Evolutionary conservation across 768 basidiomycete genomes (phyloP).

Genomic region (Panus rudis): DNA sequence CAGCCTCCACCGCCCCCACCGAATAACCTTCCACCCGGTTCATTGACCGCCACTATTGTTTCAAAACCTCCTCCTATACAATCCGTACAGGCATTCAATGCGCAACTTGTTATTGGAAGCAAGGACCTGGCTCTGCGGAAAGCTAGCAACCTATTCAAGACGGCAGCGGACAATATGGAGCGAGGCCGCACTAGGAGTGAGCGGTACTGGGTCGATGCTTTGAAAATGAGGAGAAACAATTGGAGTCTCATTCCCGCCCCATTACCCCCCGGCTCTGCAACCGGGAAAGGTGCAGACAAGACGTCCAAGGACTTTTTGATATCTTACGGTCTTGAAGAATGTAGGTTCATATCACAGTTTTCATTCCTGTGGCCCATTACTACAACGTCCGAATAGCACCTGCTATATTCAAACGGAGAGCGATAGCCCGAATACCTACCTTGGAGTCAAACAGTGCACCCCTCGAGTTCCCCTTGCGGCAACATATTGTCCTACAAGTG

Average conservation of each 20-base stretch:
- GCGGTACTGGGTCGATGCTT: conserved; percentile 76
- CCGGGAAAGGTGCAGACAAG: conserved; percentile 72
- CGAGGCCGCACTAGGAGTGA: conserved; percentile 53
- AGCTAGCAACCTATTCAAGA: conserved; percentile 63
- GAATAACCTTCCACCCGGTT: conserved; percentile 12
- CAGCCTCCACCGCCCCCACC: conserved; percentile 10
- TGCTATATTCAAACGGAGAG: conserved; percentile 53
- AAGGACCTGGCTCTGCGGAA: conserved; percentile 77
- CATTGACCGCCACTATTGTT: conserved; percentile 56
- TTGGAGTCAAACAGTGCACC: conserved; percentile 33
- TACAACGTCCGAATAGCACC: conserved; percentile 42
- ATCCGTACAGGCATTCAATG: conserved; percentile 24
- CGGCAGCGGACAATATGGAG: conserved; percentile 65
- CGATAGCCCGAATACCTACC: conserved; percentile 61
- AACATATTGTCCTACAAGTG: conserved; percentile 55
- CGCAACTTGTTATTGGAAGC: conserved; percentile 49
- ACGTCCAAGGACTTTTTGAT: conserved; percentile 78
- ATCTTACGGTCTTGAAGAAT: conserved; percentile 76
- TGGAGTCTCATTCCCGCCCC: conserved; percentile 81
- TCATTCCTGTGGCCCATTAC: not conserved
- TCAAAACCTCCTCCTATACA: conserved; percentile 56
- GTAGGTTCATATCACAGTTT: conserved; percentile 35
- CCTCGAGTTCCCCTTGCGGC: conserved; percentile 60
- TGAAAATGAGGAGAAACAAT: conserved; percentile 68
- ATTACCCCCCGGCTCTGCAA: conserved; percentile 59